These are phyloP conservation scores for Eucalyptus caleyi DNA, from an alignment of 345 rosid species.

Conservation along the genomic window DNA sequence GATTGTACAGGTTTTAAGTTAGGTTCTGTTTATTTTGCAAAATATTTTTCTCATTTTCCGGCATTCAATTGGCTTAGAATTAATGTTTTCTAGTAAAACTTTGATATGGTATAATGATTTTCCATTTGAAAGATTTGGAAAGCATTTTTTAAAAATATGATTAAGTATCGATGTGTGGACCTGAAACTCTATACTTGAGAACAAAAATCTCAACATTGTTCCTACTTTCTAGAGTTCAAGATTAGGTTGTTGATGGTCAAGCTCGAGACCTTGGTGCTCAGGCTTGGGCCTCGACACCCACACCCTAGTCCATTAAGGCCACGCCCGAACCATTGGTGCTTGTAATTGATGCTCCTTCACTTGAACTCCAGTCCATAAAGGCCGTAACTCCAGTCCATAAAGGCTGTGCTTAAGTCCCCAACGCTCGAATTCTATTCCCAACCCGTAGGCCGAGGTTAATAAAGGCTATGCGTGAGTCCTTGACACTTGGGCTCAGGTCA, in stretches of 20 bases:
- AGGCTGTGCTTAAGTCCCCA: not conserved
- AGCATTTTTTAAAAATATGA: fast-evolving
- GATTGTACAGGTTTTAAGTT: not conserved
- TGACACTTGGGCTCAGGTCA: not conserved
- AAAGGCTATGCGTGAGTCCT: not conserved
- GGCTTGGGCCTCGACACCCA: too few species aligned
- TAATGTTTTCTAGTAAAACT: too few species aligned
- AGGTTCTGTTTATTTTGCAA: not conserved
- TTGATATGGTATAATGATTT: not conserved
- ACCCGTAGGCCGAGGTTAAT: not conserved
- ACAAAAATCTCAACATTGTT: not conserved
- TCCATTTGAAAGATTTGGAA: fast-evolving
- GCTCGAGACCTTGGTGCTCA: not conserved
- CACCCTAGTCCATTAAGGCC: not conserved
- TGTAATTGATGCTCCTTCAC: not conserved
- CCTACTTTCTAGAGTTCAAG: not conserved
- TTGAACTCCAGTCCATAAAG: too few species aligned
- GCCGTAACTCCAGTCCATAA: too few species aligned
- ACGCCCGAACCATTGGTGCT: fast-evolving
- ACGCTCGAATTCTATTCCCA: not conserved
- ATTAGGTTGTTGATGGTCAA: too few species aligned
- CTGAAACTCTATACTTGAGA: too few species aligned
- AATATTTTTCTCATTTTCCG: not conserved
- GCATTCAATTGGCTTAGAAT: not conserved
- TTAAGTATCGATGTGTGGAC: fast-evolving